Base-by-base conservation (phyloP, 352 stramenopile species). In the Pseudoperonospora humuli region DNA sequence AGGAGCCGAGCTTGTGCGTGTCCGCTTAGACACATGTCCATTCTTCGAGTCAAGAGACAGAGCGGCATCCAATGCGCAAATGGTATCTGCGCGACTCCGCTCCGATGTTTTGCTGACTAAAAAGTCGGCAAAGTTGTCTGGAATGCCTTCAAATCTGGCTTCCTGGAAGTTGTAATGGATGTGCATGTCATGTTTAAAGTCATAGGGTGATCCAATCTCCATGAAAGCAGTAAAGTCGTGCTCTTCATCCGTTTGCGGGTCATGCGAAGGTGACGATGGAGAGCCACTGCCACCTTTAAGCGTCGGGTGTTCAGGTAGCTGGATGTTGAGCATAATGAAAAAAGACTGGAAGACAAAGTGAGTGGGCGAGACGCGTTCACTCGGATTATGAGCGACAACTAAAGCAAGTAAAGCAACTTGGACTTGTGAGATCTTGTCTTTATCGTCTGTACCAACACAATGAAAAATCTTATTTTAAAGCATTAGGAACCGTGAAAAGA, bases 161-260 rank as follows among this genome's bases (percentile, higher is more conserved):
- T 86, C 71, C 26, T 84, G 57, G 50, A 78, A 89, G 59, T 95
- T 93, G 68, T 92, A 95, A 47, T 74, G 67, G 26, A 95, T 77
- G 52, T 93, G 81, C 35, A 93, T 59, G 53, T 90, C 78, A 44
- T 93, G 83, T 17, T 78, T 72, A 24, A 93, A 67, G 34, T 54
- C 80, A 51, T 81, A 91, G 14, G 82, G 82, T 24, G 72, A 59
- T 5, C 79, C 73, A 45, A 94, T 92, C 45, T 83, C 74, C 27
- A 74, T 56, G 39, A 65, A 47, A 20, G 50, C 41, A 13, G 57
- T 39, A 13, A 67, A 41, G 18, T 69, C 37, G 47, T 64, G 65
- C 19, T 76, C 64, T 11, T 28, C 52, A 29, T 57, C 47, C 3
- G 48, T 17, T 34, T 67, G 25, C 0, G 44, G 39, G 3, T 44